Conservation (phyloP, 2,329 filamentous ascomycete genomes). For the Penicillium sp. region DNA sequence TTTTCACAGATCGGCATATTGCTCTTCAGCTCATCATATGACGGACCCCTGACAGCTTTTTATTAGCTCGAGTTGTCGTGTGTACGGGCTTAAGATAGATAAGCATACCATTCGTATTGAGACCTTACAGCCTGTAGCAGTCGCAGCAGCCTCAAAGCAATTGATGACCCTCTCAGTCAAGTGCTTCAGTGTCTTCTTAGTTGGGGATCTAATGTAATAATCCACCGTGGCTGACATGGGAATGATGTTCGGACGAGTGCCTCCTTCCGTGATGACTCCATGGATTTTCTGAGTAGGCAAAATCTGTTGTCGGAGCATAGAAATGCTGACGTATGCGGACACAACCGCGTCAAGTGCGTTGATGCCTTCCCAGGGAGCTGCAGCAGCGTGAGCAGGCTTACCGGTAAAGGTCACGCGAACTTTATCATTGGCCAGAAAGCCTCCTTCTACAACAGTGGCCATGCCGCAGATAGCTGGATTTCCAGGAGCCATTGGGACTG, state of each 20-base stretch:
- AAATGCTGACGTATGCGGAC: constrained; percentile 45
- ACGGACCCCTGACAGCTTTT: constrained; percentile 23
- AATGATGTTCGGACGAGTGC: constrained; percentile 57
- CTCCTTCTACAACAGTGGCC: constrained; percentile 24
- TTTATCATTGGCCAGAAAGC: constrained; percentile 35
- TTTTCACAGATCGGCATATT: constrained; percentile 35
- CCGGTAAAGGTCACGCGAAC: constrained; percentile 47
- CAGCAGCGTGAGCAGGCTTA: constrained; percentile 56
- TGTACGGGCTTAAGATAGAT: neutral
- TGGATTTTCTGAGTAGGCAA: constrained; percentile 53
- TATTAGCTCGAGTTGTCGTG: neutral
- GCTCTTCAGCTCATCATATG: constrained; percentile 33
- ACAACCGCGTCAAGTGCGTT: constrained; percentile 60
- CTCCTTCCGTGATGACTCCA: constrained; percentile 54
- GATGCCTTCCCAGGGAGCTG: constrained; percentile 57
- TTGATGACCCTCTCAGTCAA: constrained; percentile 5
- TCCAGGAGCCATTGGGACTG: constrained; percentile 27
- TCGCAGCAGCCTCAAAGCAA: constrained; percentile 3
- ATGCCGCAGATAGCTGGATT: constrained; percentile 22
- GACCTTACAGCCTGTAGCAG: constrained; percentile 15
- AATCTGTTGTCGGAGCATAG: constrained; percentile 57
- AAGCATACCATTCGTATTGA: constrained; percentile 27
- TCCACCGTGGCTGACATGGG: constrained; percentile 32
- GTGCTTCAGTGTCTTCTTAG: neutral
- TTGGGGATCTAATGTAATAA: constrained; percentile 2